Base-by-base conservation (phyloP, 2,329 filamentous ascomycete species). In the Fusarium odoratissimum region DNA sequence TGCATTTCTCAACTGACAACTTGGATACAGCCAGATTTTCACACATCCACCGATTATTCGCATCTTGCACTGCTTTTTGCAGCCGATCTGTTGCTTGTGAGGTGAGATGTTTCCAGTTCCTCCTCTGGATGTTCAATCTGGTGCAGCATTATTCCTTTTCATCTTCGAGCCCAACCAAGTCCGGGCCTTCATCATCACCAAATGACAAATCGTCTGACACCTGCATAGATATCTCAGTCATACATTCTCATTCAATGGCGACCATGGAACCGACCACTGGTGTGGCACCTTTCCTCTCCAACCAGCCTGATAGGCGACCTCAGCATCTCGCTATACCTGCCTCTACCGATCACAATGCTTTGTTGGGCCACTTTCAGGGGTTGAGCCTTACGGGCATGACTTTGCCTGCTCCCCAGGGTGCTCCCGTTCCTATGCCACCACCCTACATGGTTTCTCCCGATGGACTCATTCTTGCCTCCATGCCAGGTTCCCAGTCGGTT, bases 391-490 rank as follows among this genome's bases (percentile, higher is more conserved):
- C 81, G 31, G 77, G 79, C 40, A 77, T 83, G 72, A 73, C 77
- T 58, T 81, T 83, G 75, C 72, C 77, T 33, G 49, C 46, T 78
- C 75, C 68, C 77, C 74, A 74, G 38, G 73, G 76, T 13, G 72
- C 80, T 35, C 78, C 80, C 44, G 75, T 84, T 71, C 80, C 77
- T n/a, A 80, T 80, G 57, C 78, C 75, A 14, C 77, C 80, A 35
- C 73, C 80, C 4, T 83, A 82, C 74, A 78, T 84, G 76, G 65
- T 84, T 55, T 78, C 79, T 37, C 75, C 82, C 14, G 83, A 85
- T 67, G 81, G 82, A 30, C 80, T 83, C 51, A 76, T 83, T 49
- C 75, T 84, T 41, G 78, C 82, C 46, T 79, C 82, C 28, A 79
- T 84, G 72, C 74, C 79, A 28, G 67, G 77, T 30, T 76, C 78